phyloP scores from a whole-genome alignment of 495 filamentous ascomycete species.

The Elasticomyces elasticus region DNA sequence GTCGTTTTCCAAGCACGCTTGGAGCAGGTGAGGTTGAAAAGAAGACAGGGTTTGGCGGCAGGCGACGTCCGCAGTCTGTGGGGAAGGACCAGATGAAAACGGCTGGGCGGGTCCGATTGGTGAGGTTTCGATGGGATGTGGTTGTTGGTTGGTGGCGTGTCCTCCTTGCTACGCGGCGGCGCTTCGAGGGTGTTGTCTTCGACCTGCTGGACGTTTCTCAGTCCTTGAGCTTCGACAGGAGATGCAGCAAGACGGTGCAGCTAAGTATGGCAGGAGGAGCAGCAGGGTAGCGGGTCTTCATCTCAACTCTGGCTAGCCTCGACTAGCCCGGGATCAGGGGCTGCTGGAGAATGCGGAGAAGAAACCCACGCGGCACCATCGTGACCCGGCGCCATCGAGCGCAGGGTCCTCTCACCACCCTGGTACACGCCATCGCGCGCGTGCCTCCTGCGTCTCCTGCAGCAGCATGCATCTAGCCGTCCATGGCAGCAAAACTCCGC shows the following conservation, averaged over 20 bases:
- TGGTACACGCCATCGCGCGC: not conserved
- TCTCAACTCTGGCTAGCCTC: conserved; percentile 3
- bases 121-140: conserved; percentile 1
- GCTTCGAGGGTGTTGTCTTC: not conserved
- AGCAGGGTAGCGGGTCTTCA: not conserved
- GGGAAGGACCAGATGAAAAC: conserved; percentile 6
- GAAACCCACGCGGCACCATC: not conserved
- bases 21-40: not conserved
- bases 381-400: not conserved
- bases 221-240: not conserved
- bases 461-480: not conserved
- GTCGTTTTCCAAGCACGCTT: not conserved
- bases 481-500: not conserved
- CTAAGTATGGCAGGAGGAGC: conserved; percentile 5
- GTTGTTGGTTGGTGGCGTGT: not conserved
- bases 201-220: not conserved
- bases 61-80: not conserved
- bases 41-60: not conserved
- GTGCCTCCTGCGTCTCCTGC: not conserved
- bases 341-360: conserved; percentile 17
- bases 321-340: conserved; percentile 11
- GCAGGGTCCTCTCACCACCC: not conserved
- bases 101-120: not conserved
- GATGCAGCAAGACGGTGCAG: not conserved
- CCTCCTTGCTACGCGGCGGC: not conserved